Base-by-base conservation (phyloP, 2,329 filamentous ascomycete genomes). In the Cadophora gregata region DNA sequence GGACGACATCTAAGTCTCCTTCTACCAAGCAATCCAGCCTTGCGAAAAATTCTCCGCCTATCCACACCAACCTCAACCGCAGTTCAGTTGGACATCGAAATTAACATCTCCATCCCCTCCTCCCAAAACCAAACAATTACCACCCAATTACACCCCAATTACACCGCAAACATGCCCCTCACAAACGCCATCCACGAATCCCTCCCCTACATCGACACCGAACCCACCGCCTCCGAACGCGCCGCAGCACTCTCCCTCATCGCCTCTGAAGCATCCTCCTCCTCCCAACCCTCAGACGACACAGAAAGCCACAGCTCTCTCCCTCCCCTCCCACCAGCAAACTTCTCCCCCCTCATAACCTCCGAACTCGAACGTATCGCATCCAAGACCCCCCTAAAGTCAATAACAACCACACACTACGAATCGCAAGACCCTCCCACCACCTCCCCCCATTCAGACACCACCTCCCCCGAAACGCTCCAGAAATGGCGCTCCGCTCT, bases 381-480 rank as follows among this genome's bases (percentile, higher is more conserved):
- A 76, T 83, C n/a, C 82, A 85, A 65, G 76, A 83, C n/a, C 85
- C 89, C 1, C 48, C 80, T 92, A 64, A 77, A 79, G 0, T 88
- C 87, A 63, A 88, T 97, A 73, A 91, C 97, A 78, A 83, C 93
- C 21, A 81, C 86, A 51, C 93, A 94, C 72, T 98, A 98, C 85
- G 92, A 97, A 80, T 87, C 89, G 2, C 87, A 93, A 42, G 86
- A 92, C 24, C 80, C 86, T 38, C 82, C 86, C 16, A 80, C 80
- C 48, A 75, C 79, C 63, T 78, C 81, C 4, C 64, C 75, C 48
- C 69, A 77, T 24, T 76, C 77, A 9, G 74, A 75, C 62, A 59
- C 81, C 66, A 79, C 80, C 45, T 75, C 80, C 38, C 74, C 78
- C 14, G 65, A 66, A 33, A 38, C 63, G 2, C 47, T 72, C 6